Evolutionary conservation across 2,329 filamentous ascomycete genomes (phyloP).

Genomic region (Stagonosporopsis chrysanthemi): DNA sequence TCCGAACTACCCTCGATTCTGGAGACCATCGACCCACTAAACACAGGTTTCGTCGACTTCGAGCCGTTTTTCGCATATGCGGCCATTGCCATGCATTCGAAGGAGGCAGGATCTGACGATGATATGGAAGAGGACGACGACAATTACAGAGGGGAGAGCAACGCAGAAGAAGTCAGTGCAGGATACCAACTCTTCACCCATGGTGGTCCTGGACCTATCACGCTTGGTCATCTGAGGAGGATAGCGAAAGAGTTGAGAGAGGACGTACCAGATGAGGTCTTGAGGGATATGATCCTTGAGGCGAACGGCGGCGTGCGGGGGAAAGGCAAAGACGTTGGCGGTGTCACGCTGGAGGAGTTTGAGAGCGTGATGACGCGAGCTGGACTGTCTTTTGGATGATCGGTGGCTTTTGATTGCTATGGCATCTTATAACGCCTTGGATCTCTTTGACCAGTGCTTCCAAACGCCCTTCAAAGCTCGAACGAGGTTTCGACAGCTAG

Average conservation of each 20-base stretch:
- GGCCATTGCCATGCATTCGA: constrained; percentile 77
- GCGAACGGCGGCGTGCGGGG: constrained; percentile 76
- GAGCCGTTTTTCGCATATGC: constrained; percentile 85
- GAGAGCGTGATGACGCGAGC: constrained; percentile 84
- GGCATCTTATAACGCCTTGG: background rate
- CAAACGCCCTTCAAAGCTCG: background rate
- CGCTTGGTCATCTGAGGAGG: constrained; percentile 76
- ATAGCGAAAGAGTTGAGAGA: constrained; percentile 85
- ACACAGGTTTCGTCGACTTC: constrained; percentile 79
- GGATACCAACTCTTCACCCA: constrained; percentile 83
- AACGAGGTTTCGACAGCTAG: background rate
- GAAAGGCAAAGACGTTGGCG: constrained; percentile 65
- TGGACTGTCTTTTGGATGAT: constrained; percentile 76
- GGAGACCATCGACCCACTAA: constrained; percentile 82
- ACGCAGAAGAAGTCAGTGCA: constrained; percentile 75
- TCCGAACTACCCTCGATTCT: constrained; percentile 79
- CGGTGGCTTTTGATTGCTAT: background rate
- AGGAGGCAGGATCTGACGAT: constrained; percentile 43
- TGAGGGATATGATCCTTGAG: constrained; percentile 94
- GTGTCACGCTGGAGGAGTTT: constrained; percentile 82
- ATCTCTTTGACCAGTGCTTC: background rate
- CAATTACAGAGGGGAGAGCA: constrained; percentile 38
- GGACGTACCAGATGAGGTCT: constrained; percentile 79
- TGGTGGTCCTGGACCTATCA: constrained; percentile 69
- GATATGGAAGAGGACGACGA: constrained; percentile 57